phyloP scores from a whole-genome alignment of 345 rosid species.

The Arabis hirsuta region DNA sequence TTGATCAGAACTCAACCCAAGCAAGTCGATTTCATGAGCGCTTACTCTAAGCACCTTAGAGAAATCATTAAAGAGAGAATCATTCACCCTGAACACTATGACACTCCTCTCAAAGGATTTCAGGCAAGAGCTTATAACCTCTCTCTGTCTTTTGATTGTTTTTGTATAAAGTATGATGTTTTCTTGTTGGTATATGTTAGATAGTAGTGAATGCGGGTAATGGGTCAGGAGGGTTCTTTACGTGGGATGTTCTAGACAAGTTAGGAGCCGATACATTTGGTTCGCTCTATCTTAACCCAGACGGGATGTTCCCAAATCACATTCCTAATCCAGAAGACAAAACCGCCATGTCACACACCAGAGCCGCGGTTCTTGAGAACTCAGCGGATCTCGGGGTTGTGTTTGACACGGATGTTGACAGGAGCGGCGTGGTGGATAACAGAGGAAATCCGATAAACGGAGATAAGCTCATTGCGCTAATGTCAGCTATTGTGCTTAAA shows the following conservation, averaged over 20 bases:
- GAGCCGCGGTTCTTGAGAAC: constrained; percentile 71
- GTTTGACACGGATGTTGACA: constrained; percentile 93
- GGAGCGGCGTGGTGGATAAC: constrained; percentile 86
- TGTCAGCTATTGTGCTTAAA: constrained; percentile 79
- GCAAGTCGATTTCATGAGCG: constrained; percentile 77
- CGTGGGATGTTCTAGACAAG: constrained; percentile 85
- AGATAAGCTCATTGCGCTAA: constrained; percentile 86
- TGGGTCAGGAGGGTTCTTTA: constrained; percentile 95
- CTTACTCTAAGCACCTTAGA: constrained; percentile 70
- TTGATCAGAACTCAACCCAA: constrained; percentile 48
- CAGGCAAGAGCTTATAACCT: constrained; percentile 51
- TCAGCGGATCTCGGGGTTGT: constrained; percentile 92
- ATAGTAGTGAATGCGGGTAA: constrained; percentile 90
- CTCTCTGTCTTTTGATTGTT: not conserved
- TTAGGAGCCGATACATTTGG: constrained; percentile 93
- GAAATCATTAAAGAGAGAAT: constrained; percentile 75
- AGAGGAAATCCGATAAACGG: constrained; percentile 85
- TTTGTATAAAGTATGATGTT: not conserved
- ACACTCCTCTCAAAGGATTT: constrained; percentile 81
- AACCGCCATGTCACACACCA: constrained; percentile 83
- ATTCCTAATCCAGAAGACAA: constrained; percentile 92
- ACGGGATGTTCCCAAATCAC: constrained; percentile 94
- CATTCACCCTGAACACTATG: constrained; percentile 78
- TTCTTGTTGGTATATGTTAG: constrained; percentile 46
- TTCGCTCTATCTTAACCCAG: constrained; percentile 80